phyloP scores from a whole-genome alignment of 2,329 filamentous ascomycete species.

The Emergomyces africanus region DNA sequence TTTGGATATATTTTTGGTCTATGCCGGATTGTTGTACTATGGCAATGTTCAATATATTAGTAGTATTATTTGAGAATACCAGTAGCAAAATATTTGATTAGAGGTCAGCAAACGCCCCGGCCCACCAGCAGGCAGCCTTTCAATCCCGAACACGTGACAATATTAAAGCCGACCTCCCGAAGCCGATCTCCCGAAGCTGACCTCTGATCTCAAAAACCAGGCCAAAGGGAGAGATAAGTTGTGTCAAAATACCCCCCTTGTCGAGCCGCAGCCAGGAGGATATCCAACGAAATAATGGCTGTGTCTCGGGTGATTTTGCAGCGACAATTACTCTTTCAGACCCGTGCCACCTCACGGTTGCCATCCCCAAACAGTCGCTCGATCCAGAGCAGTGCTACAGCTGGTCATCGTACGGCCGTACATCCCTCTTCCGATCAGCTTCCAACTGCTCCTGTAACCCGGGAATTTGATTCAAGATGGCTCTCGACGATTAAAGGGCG shows the following conservation, averaged over 20 bases:
- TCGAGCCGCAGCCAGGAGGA: not conserved
- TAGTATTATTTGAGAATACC: too few relatives aligned
- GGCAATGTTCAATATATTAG: too few relatives aligned
- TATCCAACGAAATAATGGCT: not conserved
- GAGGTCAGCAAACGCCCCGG: too few relatives aligned
- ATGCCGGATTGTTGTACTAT: too few relatives aligned
- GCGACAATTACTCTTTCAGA: constrained; percentile 4
- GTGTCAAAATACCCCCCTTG: not conserved
- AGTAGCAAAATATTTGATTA: too few relatives aligned
- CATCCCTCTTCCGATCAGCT: constrained; percentile 6
- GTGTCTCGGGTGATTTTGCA: constrained; percentile 6
- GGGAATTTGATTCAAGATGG: constrained; percentile 46
- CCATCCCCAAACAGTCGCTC: not conserved
- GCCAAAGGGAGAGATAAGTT: not conserved
- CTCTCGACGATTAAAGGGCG: constrained; percentile 53
- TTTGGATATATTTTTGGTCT: too few relatives aligned
- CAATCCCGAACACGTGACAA: not conserved
- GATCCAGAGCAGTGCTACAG: not conserved
- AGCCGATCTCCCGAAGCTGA: not conserved
- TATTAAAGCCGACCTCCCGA: not conserved
- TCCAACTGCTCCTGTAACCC: constrained; percentile 7
- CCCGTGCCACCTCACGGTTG: not conserved
- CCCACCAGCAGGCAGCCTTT: too few relatives aligned
- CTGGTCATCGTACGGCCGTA: constrained; percentile 10
- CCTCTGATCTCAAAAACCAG: not conserved